These are phyloP conservation scores for Trametes punicea DNA, from an alignment of 768 basidiomycete species.

Conservation along the genomic window DNA sequence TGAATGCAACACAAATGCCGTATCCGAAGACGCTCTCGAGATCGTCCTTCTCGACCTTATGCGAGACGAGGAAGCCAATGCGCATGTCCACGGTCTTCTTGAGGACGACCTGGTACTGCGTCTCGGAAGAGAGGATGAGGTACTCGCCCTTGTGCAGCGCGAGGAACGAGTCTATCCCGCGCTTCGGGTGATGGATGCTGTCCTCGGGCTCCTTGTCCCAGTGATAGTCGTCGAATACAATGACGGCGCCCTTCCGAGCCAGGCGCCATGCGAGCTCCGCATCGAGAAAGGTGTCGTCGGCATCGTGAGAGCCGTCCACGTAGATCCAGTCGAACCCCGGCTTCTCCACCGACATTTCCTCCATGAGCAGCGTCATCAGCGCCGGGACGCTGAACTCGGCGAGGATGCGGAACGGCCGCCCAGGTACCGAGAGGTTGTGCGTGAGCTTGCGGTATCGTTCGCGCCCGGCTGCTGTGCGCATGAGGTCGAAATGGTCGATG, in stretches of 20 bases:
- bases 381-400: constrained; percentile 53
- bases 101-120: constrained; percentile 51
- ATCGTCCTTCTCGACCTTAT: constrained; percentile 2
- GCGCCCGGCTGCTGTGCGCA: constrained; percentile 44
- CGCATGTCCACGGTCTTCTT: constrained; percentile 49
- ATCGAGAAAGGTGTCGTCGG: constrained; percentile 60
- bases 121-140: constrained; percentile 34
- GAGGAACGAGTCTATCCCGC: constrained; percentile 55
- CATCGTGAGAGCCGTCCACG: constrained; percentile 56
- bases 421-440: constrained; percentile 47
- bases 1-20: constrained; percentile 46
- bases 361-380: constrained; percentile 43
- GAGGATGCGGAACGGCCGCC: constrained; percentile 43
- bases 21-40: constrained; percentile 35
- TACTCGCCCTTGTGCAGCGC: constrained; percentile 49
- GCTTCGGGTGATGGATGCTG: constrained; percentile 51
- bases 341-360: constrained; percentile 36
- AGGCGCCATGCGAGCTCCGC: constrained; percentile 57
- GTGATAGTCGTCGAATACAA: constrained; percentile 58
- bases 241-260: constrained; percentile 45
- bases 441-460: constrained; percentile 41
- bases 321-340: constrained; percentile 60
- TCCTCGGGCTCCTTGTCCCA: constrained; percentile 48
- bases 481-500: constrained; percentile 59
- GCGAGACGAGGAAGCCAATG: constrained; percentile 45